Percentiles rank a stretch among this genome's conserved stretches.
phyloP scores from a whole-genome alignment of 2,329 filamentous ascomycete genomes.

The Mycosphaerelloides madeirae region DNA sequence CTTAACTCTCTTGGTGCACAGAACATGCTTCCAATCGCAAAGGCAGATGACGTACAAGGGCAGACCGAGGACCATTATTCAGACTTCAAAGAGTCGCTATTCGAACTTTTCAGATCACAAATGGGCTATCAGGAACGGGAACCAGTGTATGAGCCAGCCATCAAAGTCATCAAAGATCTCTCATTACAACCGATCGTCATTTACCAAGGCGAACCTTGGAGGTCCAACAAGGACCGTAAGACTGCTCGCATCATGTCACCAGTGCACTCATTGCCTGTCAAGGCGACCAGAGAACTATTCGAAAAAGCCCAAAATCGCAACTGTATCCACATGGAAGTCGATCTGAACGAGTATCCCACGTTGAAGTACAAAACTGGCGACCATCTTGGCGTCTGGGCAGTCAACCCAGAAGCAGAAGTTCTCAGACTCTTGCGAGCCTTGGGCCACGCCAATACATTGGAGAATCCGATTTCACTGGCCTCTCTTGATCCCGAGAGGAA shows the following conservation, averaged over 20 bases:
- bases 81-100: constrained; percentile 39
- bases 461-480: constrained; percentile 26
- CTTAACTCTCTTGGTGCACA: constrained; percentile 34
- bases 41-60: constrained; percentile 40
- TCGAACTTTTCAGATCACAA: constrained; percentile 28
- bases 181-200: constrained; percentile 25
- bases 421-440: constrained; percentile 31
- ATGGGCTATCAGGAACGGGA: constrained; percentile 34
- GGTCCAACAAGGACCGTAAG: constrained; percentile 11
- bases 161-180: constrained; percentile 28
- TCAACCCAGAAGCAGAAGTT: constrained; percentile 38
- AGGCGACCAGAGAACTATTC: constrained; percentile 34
- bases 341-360: constrained; percentile 33
- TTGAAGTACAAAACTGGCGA: constrained; percentile 43
- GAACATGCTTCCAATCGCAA: constrained; percentile 31
- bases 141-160: constrained; percentile 32
- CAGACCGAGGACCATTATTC: constrained; percentile 42
- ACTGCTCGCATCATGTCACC: constrained; percentile 29
- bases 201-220: constrained; percentile 26
- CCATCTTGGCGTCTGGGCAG: constrained; percentile 40
- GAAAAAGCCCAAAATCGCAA: constrained; percentile 32
- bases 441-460: constrained; percentile 20
- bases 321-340: constrained; percentile 41
- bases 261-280: constrained; percentile 31
- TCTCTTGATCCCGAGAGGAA: constrained; percentile 28